Conservation (phyloP, 192 early-diverging fungal species). For the Coemansia sp. region DNA sequence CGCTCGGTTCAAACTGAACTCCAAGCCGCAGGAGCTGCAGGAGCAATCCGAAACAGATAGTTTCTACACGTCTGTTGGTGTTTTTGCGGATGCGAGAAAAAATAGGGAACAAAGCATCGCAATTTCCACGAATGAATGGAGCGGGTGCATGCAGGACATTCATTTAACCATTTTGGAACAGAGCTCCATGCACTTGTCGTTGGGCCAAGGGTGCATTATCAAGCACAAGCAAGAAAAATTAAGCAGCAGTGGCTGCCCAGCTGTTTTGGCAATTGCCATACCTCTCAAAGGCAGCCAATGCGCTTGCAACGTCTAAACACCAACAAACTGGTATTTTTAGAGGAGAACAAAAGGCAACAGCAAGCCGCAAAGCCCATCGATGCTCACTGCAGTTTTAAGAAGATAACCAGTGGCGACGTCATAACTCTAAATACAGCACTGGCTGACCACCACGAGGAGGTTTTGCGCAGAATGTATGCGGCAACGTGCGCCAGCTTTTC, state of each 20-base stretch:
- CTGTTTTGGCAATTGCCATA: neutral
- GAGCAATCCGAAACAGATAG: neutral
- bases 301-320: neutral
- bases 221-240: neutral
- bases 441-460: neutral
- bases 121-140: neutral
- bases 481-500: neutral
- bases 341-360: neutral
- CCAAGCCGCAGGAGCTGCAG: neutral
- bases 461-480: neutral
- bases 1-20: neutral
- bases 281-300: neutral
- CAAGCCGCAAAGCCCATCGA: too few relatives aligned
- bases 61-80: neutral
- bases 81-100: neutral
- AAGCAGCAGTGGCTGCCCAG: neutral
- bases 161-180: constrained; percentile 1
- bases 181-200: neutral
- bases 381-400: neutral
- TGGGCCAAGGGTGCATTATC: neutral
- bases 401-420: neutral
- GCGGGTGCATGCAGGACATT: neutral
- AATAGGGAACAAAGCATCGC: neutral
- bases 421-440: neutral
- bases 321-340: neutral